Percentiles rank a stretch among this genome's conserved stretches.
These are phyloP conservation scores for Dillenia suffruticosa DNA, from an alignment of 164 flowering plant species.

Conservation along the genomic window DNA sequence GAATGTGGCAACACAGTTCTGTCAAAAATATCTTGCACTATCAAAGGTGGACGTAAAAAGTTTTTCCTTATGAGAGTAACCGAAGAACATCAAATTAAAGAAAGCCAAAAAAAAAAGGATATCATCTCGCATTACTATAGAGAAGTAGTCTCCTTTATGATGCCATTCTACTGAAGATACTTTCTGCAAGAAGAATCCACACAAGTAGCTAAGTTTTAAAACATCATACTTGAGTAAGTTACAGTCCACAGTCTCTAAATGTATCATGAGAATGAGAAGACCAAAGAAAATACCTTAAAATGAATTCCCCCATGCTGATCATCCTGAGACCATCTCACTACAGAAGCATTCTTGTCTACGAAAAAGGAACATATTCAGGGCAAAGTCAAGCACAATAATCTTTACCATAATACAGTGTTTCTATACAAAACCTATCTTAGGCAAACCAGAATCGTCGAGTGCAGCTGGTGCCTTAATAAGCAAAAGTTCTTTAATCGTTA, in stretches of 20 bases:
- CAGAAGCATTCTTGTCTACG: constrained; percentile 33
- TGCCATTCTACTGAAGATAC: constrained; percentile 95
- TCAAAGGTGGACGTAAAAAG: too few species aligned
- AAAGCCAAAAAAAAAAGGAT: constrained; percentile 55
- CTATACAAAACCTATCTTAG: not conserved
- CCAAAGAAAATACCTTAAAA: constrained; percentile 57
- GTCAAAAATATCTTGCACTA: too few species aligned
- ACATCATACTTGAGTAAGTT: not conserved
- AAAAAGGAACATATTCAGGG: constrained; percentile 3
- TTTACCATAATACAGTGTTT: not conserved
- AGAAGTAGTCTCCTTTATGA: constrained; percentile 92
- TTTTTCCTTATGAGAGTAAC: too few species aligned
- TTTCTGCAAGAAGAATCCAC: constrained; percentile 35
- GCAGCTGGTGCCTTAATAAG: constrained; percentile 29
- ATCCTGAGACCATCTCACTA: constrained; percentile 69
- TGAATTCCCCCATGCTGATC: constrained; percentile 72
- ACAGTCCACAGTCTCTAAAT: not conserved
- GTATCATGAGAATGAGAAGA: not conserved
- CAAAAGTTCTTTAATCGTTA: constrained; percentile 55
- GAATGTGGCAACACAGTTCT: too few species aligned
- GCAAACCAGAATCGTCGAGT: constrained; percentile 62
- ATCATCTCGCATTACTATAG: constrained; percentile 86
- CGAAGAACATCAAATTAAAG: not conserved
- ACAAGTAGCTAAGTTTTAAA: not conserved
- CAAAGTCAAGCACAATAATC: constrained; percentile 3